phyloP scores from a whole-genome alignment of 1,139 yeast genomes.

The Nakaseomyces bracarensis region DNA sequence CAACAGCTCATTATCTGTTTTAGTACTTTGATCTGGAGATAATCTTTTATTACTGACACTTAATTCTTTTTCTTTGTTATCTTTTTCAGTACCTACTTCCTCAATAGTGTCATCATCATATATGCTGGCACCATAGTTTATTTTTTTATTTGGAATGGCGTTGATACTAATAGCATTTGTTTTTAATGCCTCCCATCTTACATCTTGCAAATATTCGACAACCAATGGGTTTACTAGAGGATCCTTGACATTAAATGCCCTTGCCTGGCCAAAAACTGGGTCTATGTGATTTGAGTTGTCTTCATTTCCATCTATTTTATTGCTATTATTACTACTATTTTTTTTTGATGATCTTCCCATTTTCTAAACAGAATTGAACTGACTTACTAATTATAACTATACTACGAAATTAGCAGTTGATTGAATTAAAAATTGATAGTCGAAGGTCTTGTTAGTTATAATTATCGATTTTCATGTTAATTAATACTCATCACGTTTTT shows the following conservation, averaged over 20 bases:
- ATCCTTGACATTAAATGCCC: slow-evolving; percentile 24
- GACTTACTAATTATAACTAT: too few relatives aligned
- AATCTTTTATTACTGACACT: slow-evolving; percentile 1
- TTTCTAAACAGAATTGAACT: too few relatives aligned
- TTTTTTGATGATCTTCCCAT: background rate
- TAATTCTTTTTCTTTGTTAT: slow-evolving; percentile 12
- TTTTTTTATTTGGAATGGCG: background rate
- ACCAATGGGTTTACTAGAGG: slow-evolving; percentile 25
- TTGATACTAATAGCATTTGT: slow-evolving; percentile 17
- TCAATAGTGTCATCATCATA: slow-evolving; percentile 24
- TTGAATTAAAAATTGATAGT: too few relatives aligned
- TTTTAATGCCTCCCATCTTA: slow-evolving; percentile 26
- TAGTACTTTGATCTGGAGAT: background rate
- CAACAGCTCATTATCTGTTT: background rate
- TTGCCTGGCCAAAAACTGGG: slow-evolving; percentile 27
- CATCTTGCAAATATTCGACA: slow-evolving; percentile 20
- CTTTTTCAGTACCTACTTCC: slow-evolving; percentile 7
- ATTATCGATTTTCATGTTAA: too few relatives aligned
- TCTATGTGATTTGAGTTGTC: slow-evolving; percentile 14
- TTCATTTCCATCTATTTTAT: background rate
- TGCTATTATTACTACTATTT: background rate
- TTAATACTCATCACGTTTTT: too few relatives aligned
- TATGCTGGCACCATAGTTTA: slow-evolving; percentile 15
- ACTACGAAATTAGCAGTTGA: too few relatives aligned
- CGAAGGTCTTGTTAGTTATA: too few relatives aligned